Evolutionary conservation across 140 eudicot genomes (phyloP).

Genomic region (Ambrosia hybrid): DNA sequence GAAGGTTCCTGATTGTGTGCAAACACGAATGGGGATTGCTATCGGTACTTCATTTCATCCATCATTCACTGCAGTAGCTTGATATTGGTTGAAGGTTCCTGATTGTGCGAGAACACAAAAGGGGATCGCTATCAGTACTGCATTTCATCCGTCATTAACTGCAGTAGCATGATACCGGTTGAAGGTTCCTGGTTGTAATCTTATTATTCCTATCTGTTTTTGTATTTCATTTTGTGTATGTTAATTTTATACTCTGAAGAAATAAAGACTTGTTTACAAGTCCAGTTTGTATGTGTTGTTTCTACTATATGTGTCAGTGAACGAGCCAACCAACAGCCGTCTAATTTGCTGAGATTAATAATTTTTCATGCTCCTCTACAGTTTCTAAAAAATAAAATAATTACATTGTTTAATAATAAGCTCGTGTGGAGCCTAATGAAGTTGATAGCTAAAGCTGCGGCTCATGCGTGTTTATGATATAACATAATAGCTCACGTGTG

Average conservation of each 20-base stretch:
- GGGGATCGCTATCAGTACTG: conserved; percentile 71
- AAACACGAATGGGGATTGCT: conserved; percentile 44
- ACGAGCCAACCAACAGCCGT: too few relatives aligned
- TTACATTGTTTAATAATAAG: too few relatives aligned
- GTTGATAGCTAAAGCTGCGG: too few relatives aligned
- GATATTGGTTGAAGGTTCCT: conserved; percentile 24
- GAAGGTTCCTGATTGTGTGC: conserved; percentile 64
- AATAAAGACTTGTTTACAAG: conserved; percentile 2
- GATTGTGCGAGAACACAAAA: conserved; percentile 39
- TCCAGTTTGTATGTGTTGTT: neutral
- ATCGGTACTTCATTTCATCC: conserved; percentile 87
- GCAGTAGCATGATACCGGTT: conserved; percentile 43
- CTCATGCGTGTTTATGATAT: too few relatives aligned
- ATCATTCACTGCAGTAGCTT: conserved; percentile 62
- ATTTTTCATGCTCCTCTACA: too few relatives aligned
- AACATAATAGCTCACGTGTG: neutral
- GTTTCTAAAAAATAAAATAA: too few relatives aligned
- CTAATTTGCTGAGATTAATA: too few relatives aligned
- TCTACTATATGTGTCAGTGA: too few relatives aligned
- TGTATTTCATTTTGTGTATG: neutral
- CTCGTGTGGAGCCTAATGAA: too few relatives aligned
- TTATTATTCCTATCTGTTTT: neutral
- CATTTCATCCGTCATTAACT: conserved; percentile 79
- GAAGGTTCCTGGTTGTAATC: conserved; percentile 15
- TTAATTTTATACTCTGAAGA: neutral